phyloP scores from a whole-genome alignment of 2,329 filamentous ascomycete species.

The Ceratocystis lukuohia region DNA sequence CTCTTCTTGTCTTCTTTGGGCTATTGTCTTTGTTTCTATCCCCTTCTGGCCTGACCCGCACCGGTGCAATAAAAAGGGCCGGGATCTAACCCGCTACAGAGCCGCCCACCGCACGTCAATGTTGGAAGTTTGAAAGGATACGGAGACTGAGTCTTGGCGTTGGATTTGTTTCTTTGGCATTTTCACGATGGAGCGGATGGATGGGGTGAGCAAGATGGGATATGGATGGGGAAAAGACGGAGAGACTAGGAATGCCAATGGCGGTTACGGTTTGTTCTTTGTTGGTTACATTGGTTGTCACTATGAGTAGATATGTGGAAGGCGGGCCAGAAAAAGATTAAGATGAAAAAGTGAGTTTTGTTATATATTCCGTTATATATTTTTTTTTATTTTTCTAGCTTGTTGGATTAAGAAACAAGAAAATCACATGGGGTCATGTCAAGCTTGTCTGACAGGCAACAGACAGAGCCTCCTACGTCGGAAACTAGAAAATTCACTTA shows the following conservation, averaged over 20 bases:
- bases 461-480: background rate
- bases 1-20: slow-evolving; percentile 4
- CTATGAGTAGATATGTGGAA: background rate
- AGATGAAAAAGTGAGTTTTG: slow-evolving; percentile 2
- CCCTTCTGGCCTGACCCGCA: background rate
- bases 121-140: too few relatives aligned
- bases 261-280: background rate
- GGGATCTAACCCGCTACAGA: too few relatives aligned
- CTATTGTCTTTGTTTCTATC: slow-evolving; percentile 10
- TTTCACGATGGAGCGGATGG: background rate
- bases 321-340: background rate
- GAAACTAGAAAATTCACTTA: too few relatives aligned
- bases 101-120: too few relatives aligned
- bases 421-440: background rate
- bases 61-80: too few relatives aligned
- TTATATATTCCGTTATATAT: slow-evolving; percentile 10
- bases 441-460: background rate
- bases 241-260: background rate
- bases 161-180: slow-evolving; percentile 11
- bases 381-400: background rate
- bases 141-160: background rate
- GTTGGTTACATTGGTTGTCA: background rate
- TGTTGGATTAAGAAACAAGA: background rate
- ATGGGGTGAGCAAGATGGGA: background rate
- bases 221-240: background rate